Evolutionary conservation across 1,139 yeast genomes (phyloP).

Genomic region (Scheffersomyces illinoinensis): DNA sequence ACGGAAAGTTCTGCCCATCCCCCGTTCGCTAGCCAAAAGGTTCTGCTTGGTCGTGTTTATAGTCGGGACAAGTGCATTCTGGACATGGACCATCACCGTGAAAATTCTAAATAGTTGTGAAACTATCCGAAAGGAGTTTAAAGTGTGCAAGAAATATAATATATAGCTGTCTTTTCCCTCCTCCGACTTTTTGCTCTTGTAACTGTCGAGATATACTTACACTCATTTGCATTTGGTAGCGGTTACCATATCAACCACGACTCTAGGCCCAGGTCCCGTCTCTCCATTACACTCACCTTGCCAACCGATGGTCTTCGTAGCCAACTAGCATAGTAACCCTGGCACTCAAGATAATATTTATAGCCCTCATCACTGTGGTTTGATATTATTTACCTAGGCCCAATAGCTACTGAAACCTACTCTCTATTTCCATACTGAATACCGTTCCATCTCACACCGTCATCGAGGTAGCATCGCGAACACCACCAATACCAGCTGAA

Average conservation of each 20-base stretch:
- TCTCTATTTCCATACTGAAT: not conserved
- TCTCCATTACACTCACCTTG: not conserved
- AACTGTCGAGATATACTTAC: not conserved
- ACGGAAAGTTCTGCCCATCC: not conserved
- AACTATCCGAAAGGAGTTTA: not conserved
- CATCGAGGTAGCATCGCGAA: not conserved
- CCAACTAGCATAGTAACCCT: not conserved
- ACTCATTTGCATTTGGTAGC: not conserved
- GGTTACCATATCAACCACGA: not conserved
- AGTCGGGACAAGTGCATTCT: not conserved
- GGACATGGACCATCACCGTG: not conserved
- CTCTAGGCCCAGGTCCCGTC: not conserved
- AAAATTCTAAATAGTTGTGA: not conserved
- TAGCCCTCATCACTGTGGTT: not conserved
- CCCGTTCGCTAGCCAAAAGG: not conserved
- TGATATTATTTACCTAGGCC: not conserved
- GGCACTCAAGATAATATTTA: not conserved
- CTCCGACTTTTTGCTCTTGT: not conserved
- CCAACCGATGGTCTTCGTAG: not conserved
- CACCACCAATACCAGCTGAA: not conserved
- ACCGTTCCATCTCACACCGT: not conserved
- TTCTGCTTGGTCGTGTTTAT: not conserved
- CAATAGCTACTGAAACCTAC: not conserved
- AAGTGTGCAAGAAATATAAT: not conserved
- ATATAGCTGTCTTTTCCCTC: not conserved